Evolutionary conservation across 1,284 basidiomycete species (phyloP).

Genomic region (Puccinia polysora): DNA sequence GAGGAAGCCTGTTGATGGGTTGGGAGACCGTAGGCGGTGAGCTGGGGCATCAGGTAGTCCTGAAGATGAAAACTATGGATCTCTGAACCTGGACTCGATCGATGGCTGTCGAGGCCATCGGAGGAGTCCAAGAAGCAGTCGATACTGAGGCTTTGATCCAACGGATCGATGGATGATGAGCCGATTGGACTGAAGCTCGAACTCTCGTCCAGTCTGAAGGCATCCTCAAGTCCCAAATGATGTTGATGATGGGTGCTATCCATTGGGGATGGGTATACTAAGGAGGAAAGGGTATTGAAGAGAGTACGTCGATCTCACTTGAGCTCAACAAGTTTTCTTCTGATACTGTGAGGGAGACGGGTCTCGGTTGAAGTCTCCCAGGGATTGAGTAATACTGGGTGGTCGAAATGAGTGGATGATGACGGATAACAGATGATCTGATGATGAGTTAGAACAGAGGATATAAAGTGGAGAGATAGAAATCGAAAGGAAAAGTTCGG

Average conservation of each 20-base stretch:
- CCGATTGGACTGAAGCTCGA: neutral
- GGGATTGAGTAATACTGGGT: neutral
- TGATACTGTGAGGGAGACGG: neutral
- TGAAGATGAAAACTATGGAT: slow-evolving; percentile 1
- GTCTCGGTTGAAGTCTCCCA: neutral
- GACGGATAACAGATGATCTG: slow-evolving; percentile 17
- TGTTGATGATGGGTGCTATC: neutral
- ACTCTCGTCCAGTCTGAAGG: neutral
- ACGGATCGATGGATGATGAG: neutral
- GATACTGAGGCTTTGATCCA: slow-evolving; percentile 1
- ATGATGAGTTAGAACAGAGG: slow-evolving; percentile 13
- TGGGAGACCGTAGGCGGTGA: slow-evolving; percentile 14
- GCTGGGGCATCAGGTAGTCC: neutral
- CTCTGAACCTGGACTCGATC: neutral
- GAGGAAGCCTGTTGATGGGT: neutral
- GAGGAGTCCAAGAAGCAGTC: slow-evolving; percentile 1
- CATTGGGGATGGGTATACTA: no score
- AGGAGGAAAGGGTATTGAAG: no score
- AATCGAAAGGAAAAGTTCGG: no score
- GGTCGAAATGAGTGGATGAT: neutral
- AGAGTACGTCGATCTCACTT: no score
- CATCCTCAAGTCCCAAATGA: neutral
- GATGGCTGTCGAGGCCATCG: neutral
- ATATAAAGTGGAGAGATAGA: slow-evolving; percentile 12
- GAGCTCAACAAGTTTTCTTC: no score